Base-by-base conservation (phyloP, 2,329 filamentous ascomycete species). In the Aspergillus sp. region DNA sequence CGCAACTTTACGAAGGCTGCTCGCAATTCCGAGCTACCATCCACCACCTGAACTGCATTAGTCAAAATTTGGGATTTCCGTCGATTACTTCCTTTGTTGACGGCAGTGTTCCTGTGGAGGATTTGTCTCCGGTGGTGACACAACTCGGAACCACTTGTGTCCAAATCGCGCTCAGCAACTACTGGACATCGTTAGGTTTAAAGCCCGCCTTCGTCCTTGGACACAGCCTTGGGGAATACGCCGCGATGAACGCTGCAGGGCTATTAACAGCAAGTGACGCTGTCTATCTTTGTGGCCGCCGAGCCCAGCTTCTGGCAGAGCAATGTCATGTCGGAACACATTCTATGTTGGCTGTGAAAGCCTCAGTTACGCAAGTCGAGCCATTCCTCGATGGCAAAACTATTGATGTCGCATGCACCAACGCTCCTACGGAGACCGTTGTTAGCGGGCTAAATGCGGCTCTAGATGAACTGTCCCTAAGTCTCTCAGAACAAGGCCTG, bases 301-400 rank as follows among this genome's bases (percentile, higher is more conserved):
- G 64, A 4, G 63, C 63, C 8, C 50, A 58, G 27, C 49, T 67
- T 1, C 52, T 67, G 8, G 54, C 57, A 15, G 47, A 58, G 29
- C 52, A 56, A 34, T 65, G 62, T 38, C 47, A 57, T 8, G 44
- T 53, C 25, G 61, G 59, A 31, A 66, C 61, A 3, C 61, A 66
- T 33, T 52, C 60, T 2, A 67, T 67, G 64, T 48, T 67, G 11
- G 62, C 63, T 20, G 53, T 66, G 5, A 57, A 59, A 36, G 55
- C 58, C 3, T 55, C 60, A 4, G 45, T 60, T 10, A 47, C 49
- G 17, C 52, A 52, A 8, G 42, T 60, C 2, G 52, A 52, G 26
- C 45, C 48, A 24, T 45, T 51, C 32, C 42, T 61, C 6, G 47
- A 53, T 15, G 47, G 51, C 5, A 46, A 49, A 8, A 34, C 52